Base-by-base conservation (phyloP, 2,329 filamentous ascomycete species). In the Periconia digitata region DNA sequence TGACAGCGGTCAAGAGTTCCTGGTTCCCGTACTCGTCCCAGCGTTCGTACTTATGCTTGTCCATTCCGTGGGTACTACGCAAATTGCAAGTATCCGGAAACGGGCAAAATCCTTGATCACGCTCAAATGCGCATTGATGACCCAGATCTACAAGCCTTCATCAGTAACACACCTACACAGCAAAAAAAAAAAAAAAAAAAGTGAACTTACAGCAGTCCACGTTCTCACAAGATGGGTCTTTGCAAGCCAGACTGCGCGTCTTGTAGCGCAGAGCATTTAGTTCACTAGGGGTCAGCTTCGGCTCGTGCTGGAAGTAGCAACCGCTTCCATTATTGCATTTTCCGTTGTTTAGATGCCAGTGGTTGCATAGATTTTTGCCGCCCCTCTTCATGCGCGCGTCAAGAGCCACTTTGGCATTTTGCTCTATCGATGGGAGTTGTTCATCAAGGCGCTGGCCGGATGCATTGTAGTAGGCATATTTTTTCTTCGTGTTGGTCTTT, bases 291-390 rank as follows among this genome's bases (percentile, higher is more conserved):
- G 56, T 62, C 17, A 77, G 58, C 18, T 64, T 69, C 29, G 72
- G 69, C 32, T 71, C 71, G 50, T 77, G 75, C 43, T 67, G 58
- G 50, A 75, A 77, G 29, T 66, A 62, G 54, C 75, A 77, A 44
- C 72, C 71, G 10, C 66, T 60, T 8, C 69, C 72, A n/a, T 70
- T 64, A 6, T 58, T 50, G 46, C 75, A 77, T 23, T 70, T 58
- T 2, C 71, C 72, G 21, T 50, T 54, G 18, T 60, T 64, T 3
- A 70, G 56, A 48, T 70, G 67, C 49, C 55, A 70, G 44, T 67
- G 57, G 21, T 70, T 70, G 54, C 67, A 70, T 47, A 70, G 58
- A 32, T 69, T 70, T 35, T 61, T 63, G 21, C 64, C 62, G 1
- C 24, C 29, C 32, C 57, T 60, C 40, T 61, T 59, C 66, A 66